Evolutionary conservation across 805 yeast genomes (phyloP), one percentile per base, ranked within the genome.

Genomic region (Starmerella geochares): DNA sequence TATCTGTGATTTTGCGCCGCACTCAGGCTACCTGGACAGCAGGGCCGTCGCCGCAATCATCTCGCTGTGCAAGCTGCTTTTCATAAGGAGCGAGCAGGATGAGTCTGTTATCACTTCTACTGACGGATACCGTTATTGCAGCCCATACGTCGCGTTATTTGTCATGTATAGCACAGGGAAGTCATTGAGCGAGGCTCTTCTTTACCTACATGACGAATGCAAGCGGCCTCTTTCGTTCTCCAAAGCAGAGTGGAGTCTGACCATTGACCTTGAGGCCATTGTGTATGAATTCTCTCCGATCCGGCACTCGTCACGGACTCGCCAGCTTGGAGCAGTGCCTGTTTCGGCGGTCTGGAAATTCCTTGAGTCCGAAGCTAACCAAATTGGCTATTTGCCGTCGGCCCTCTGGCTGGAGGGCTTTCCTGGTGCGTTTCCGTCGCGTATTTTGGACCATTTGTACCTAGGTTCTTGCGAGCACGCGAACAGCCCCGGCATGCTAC

Each of bases 41-140:
- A 9, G n/a, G 4, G 20, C 40, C 21, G 23, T 27, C 4, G 40
- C 46, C 13, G 21, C 17, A 14, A 7, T 47, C 17, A 8, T 35
- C 16, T 23, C 33, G 17, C 14, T 42, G 21, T 42, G 37, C 44
- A 16, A 20, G 19, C 20, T 48, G 16, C 25, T 44, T 6, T 21
- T 25, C 31, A 20, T n/a, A 5, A 19, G 41, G 2, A 35, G 38
- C 39, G 36, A 27, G 27, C 21, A 11, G 14, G 19, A 32, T 6
- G 23, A 47, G 40, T 21, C 48, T 23, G 70, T 88, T 52, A 68
- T 88, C 9, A 81, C 79, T 62, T 86, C 95, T 60, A 76, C 84
- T 1, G 96, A 90, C 66, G 97, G 97, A 0, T 90, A 88, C 65
- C 86, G 96, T 0, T 96, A 87, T 61, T 82, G 88, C 46, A 79